phyloP scores from a whole-genome alignment of 2,329 filamentous ascomycete species.

The Aureobasidium sp. region DNA sequence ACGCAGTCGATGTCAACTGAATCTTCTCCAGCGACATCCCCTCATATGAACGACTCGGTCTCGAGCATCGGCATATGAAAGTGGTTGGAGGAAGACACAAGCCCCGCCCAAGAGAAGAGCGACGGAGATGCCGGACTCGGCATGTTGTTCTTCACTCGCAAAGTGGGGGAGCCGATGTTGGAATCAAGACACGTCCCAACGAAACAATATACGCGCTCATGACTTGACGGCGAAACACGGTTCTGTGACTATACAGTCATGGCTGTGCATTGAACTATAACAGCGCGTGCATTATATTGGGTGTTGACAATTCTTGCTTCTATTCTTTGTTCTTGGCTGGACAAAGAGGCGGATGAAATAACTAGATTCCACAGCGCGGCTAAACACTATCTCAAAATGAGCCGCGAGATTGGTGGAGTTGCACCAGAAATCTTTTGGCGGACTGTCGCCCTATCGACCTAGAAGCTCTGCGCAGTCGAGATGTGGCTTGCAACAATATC shows the following conservation, averaged over 20 bases:
- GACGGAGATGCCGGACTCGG: neutral
- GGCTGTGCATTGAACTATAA: neutral
- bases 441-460: neutral
- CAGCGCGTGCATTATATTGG: neutral
- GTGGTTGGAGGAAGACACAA: neutral
- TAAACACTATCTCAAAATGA: constrained; percentile 1
- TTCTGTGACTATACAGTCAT: neutral
- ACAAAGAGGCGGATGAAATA: neutral
- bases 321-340: neutral
- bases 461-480: neutral
- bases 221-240: neutral
- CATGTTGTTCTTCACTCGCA: neutral
- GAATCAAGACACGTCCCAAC: neutral
- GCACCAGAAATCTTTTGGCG: too few relatives aligned
- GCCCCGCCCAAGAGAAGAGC: neutral
- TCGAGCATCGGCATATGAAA: neutral
- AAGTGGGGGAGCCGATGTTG: constrained; percentile 5
- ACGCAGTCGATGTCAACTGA: neutral
- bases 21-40: neutral
- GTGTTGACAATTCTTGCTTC: neutral
- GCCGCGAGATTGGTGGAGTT: neutral
- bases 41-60: neutral
- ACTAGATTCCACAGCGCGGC: neutral
- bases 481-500: neutral
- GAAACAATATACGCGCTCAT: neutral